Conservation (phyloP, 75 land plant species). For the Sequoiadendron giganteum region DNA sequence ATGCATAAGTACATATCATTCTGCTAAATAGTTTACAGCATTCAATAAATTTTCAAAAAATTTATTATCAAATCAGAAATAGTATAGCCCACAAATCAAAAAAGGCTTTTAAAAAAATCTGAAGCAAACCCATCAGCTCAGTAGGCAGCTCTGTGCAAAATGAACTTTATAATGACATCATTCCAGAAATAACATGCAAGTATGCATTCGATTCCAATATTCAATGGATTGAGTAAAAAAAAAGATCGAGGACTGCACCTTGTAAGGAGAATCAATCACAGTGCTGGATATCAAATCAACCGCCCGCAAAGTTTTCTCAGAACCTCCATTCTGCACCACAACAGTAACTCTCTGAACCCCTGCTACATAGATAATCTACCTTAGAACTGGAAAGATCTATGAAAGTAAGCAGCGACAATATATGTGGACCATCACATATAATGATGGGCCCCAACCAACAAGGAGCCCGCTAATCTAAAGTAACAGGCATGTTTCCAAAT, state of each 20-base stretch:
- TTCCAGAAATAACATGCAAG: background rate
- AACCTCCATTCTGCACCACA: slow-evolving; percentile 85
- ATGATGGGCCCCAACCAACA: slow-evolving; percentile 8
- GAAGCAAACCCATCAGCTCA: background rate
- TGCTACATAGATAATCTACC: slow-evolving; percentile 70
- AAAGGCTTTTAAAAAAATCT: too few species aligned
- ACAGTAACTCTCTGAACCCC: slow-evolving; percentile 88
- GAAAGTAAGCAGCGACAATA: slow-evolving; percentile 7
- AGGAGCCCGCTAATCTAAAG: background rate
- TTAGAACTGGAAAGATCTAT: slow-evolving; percentile 41
- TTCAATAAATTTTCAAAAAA: background rate
- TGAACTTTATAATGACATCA: background rate
- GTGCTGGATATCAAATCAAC: slow-evolving; percentile 42
- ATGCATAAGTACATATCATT: background rate
- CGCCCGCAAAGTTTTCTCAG: slow-evolving; percentile 40
- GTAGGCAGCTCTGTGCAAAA: background rate
- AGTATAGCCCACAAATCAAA: background rate
- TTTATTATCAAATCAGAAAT: background rate
- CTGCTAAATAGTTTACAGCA: background rate
- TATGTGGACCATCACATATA: slow-evolving; percentile 10
- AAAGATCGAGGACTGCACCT: slow-evolving; percentile 40
- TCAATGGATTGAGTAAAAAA: background rate
- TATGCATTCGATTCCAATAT: background rate
- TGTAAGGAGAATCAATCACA: slow-evolving; percentile 83
- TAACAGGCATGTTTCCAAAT: background rate